Conservation (phyloP, 2,329 filamentous ascomycete genomes). For the Hypoxylon sp. region DNA sequence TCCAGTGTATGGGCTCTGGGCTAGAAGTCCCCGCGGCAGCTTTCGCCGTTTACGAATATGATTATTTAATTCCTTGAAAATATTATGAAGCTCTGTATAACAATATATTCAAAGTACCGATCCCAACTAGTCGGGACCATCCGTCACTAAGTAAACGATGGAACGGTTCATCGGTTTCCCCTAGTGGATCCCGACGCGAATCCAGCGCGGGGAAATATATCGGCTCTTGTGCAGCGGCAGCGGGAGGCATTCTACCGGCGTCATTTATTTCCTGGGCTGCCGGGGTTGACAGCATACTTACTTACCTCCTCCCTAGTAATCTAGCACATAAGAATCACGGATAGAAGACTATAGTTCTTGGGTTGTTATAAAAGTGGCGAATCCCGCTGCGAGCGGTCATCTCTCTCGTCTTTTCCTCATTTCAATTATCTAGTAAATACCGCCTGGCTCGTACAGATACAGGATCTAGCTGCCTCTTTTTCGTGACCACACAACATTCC, state of each 20-base stretch:
- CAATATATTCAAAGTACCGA: background rate
- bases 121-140: constrained; percentile 14
- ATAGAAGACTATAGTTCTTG: background rate
- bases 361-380: constrained; percentile 40
- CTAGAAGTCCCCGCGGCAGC: background rate
- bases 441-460: constrained; percentile 29
- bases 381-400: constrained; percentile 33
- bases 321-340: background rate
- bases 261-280: constrained; percentile 23
- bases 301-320: too few relatives aligned
- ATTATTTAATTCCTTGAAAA: background rate
- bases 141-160: constrained; percentile 28
- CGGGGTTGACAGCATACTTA: background rate
- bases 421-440: constrained; percentile 36
- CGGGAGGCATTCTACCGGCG: constrained; percentile 20
- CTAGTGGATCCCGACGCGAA: constrained; percentile 36
- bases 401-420: constrained; percentile 40
- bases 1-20: background rate
- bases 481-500: constrained; percentile 22
- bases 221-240: constrained; percentile 37
- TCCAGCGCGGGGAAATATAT: constrained; percentile 44
- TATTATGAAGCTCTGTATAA: background rate
- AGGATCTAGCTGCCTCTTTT: constrained; percentile 26
- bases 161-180: constrained; percentile 30
- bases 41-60: background rate